Percentiles rank a stretch among this genome's conserved stretches.
phyloP scores from a whole-genome alignment of 768 basidiomycete genomes.

The Lyophyllum atratum region DNA sequence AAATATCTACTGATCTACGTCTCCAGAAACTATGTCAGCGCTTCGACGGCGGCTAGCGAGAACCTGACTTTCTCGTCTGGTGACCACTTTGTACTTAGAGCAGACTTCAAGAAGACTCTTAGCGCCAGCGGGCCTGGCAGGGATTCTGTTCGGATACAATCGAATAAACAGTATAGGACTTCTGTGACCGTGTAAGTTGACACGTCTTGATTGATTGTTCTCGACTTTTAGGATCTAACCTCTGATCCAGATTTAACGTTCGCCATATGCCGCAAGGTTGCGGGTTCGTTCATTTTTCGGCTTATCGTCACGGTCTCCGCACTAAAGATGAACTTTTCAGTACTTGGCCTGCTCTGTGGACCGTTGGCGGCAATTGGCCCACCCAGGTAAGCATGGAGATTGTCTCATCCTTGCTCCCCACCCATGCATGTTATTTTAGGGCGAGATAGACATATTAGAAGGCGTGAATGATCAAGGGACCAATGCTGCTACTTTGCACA shows the following conservation, averaged over 20 bases:
- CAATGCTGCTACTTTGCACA: constrained; percentile 41
- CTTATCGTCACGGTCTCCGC: neutral
- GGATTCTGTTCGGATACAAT: constrained; percentile 57
- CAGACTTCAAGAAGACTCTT: constrained; percentile 51
- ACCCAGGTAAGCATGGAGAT: constrained; percentile 26
- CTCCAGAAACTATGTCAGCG: constrained; percentile 44
- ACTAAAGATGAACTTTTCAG: constrained; percentile 17
- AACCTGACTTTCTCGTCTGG: constrained; percentile 61
- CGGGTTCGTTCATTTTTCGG: constrained; percentile 36
- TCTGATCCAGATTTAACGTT: constrained; percentile 43
- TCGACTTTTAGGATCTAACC: neutral
- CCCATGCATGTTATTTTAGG: constrained; percentile 27
- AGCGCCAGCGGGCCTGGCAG: constrained; percentile 52
- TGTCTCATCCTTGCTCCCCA: no score
- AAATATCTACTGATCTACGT: neutral
- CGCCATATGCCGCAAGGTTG: constrained; percentile 65
- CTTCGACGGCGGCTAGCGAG: constrained; percentile 47
- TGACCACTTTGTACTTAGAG: constrained; percentile 55
- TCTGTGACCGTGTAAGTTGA: constrained; percentile 50
- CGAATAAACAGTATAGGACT: constrained; percentile 52
- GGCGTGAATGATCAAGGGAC: constrained; percentile 41
- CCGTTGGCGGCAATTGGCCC: constrained; percentile 54
- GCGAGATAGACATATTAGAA: constrained; percentile 50
- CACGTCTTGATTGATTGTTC: constrained; percentile 31
- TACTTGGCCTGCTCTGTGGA: constrained; percentile 61